These are phyloP conservation scores for Petrea volubilis DNA, from an alignment of 257 asterid genomes.

Conservation along the genomic window DNA sequence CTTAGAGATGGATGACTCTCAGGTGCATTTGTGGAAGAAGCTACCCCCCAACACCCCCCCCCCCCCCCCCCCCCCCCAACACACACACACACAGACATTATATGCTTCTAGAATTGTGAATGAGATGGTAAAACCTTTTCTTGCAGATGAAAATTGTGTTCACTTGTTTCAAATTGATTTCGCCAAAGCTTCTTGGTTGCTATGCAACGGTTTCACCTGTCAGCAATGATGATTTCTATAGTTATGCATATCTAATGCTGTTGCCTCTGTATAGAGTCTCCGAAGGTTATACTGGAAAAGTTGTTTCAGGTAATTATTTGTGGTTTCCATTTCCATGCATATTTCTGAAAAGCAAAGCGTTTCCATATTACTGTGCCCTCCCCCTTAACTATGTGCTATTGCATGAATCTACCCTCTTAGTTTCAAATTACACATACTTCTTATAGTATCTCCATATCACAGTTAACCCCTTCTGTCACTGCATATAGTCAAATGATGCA, in stretches of 20 bases:
- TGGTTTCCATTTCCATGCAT: slow-evolving; percentile 2
- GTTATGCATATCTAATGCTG: slow-evolving; percentile 66
- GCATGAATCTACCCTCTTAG: no score
- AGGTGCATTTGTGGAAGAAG: slow-evolving; percentile 47
- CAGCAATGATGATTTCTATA: slow-evolving; percentile 41
- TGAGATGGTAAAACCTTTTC: slow-evolving; percentile 10
- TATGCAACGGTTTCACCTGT: slow-evolving; percentile 23
- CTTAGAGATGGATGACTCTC: slow-evolving; percentile 62
- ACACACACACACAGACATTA: no score
- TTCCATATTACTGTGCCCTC: neutral
- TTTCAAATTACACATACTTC: no score
- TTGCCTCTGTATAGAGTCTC: slow-evolving; percentile 78
- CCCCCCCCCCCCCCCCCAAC: no score
- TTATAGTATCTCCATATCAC: no score
- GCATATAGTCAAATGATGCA: no score
- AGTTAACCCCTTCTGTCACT: no score
- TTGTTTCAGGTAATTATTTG: slow-evolving; percentile 59
- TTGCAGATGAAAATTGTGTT: slow-evolving; percentile 84
- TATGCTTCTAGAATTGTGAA: neutral
- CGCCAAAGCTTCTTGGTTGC: slow-evolving; percentile 54
- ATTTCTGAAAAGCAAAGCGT: neutral
- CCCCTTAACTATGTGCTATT: neutral
- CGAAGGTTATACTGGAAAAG: slow-evolving; percentile 79
- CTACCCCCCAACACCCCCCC: no score
- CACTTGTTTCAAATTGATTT: slow-evolving; percentile 63